A percentile compares a stretch with the other conserved stretches of the same genome.
These are phyloP conservation scores for Stephania japonica DNA, from an alignment of 164 flowering plant genomes.

Conservation along the genomic window DNA sequence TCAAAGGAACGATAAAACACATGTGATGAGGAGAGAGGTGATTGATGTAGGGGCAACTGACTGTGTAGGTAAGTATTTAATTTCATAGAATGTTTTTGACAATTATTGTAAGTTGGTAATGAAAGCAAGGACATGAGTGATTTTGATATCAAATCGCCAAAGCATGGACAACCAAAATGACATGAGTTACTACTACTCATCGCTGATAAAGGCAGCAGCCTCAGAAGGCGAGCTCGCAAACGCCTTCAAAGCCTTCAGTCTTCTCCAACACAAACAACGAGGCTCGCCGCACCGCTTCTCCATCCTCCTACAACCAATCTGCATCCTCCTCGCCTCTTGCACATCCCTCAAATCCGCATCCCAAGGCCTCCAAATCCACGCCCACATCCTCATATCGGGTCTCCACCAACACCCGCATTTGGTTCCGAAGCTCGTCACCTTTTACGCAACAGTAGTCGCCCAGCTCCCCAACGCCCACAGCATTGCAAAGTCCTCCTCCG, in stretches of 20 bases:
- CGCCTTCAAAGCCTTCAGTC: conserved; percentile 36
- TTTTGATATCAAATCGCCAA: not conserved
- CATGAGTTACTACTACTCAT: too few species aligned
- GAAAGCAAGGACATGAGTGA: too few species aligned
- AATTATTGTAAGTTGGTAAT: too few species aligned
- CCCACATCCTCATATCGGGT: conserved; percentile 31
- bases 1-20: too few species aligned
- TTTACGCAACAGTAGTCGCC: conserved; percentile 34
- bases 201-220: conserved; percentile 13
- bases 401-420: conserved; percentile 30
- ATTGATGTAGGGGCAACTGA: too few species aligned
- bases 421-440: conserved; percentile 42
- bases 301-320: conserved; percentile 18
- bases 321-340: conserved; percentile 37
- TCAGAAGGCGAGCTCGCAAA: conserved; percentile 11
- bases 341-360: conserved; percentile 21
- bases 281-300: conserved; percentile 7
- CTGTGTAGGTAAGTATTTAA: too few species aligned
- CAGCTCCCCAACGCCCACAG: conserved; percentile 29
- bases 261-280: conserved; percentile 15
- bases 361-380: conserved; percentile 47
- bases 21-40: too few species aligned
- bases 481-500: conserved; percentile 26
- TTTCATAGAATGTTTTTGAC: too few species aligned
- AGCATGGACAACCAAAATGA: not conserved